Conservation (phyloP, 1,139 yeast species). For the Schizosaccharomyces versatilis region DNA sequence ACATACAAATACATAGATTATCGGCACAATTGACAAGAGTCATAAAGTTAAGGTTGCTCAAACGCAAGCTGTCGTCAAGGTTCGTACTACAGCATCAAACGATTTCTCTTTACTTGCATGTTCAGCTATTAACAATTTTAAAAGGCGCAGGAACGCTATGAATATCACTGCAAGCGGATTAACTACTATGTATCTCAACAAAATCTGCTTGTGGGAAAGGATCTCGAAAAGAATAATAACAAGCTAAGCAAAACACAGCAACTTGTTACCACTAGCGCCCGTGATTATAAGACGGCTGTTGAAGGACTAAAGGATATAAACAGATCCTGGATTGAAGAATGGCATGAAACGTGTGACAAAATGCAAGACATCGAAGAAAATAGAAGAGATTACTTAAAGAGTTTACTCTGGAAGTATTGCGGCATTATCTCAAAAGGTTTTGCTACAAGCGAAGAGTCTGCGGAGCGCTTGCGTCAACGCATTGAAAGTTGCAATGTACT, state of each 20-base stretch:
- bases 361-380: slow-evolving; percentile 61
- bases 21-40: slow-evolving; percentile 25
- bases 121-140: slow-evolving; percentile 10
- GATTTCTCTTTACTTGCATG: background rate
- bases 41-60: slow-evolving; percentile 23
- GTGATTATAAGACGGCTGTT: slow-evolving; percentile 39
- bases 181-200: slow-evolving; percentile 41
- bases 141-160: slow-evolving; percentile 30
- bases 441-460: slow-evolving; percentile 21
- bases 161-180: slow-evolving; percentile 35
- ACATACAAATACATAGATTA: slow-evolving; percentile 13
- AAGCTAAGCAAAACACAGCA: slow-evolving; percentile 37
- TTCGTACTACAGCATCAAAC: background rate
- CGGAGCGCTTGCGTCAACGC: slow-evolving; percentile 31
- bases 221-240: slow-evolving; percentile 41
- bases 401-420: slow-evolving; percentile 65
- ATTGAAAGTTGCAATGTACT: slow-evolving; percentile 49
- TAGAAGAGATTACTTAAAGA: slow-evolving; percentile 50
- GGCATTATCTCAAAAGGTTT: slow-evolving; percentile 56
- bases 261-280: slow-evolving; percentile 23
- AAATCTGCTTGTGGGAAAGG: slow-evolving; percentile 59
- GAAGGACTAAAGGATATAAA: slow-evolving; percentile 40
- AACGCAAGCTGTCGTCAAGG: slow-evolving; percentile 3
- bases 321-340: slow-evolving; percentile 54
- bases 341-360: slow-evolving; percentile 45